Evolutionary conservation across 116 monocot species (phyloP), one percentile per base, ranked within the genome.

Genomic region (Phalaenopsis hybrid): DNA sequence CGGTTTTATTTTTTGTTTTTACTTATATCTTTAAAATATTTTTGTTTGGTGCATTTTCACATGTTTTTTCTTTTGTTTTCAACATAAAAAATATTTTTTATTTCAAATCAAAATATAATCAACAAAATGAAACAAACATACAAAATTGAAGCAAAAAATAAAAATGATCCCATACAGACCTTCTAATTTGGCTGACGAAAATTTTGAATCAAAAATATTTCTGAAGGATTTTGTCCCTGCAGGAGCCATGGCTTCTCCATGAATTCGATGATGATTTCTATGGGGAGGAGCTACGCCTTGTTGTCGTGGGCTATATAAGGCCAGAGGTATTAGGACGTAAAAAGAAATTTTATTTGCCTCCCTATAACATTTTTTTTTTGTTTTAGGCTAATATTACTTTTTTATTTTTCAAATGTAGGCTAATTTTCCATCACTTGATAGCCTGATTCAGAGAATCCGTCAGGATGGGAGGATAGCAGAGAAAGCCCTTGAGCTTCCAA

Each of bases 201-300:
- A 20, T 57, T 69, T 57, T 79, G 4, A 37, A 31, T 2, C 16
- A 31, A 73, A 41, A 73, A 41, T 15, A 11, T 34, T 73, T 34
- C 72, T 73, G 16, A 37, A 15, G 10, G 17, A 17, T 31, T 20
- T 46, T 45, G 12, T 50, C 28, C n/a, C 77, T 76, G 21, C 86
- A 97, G 97, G 97, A 97, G 82, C 97, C 97, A 50, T 97, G 97
- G 94, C 63, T 97, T 82, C 88, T 97, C 33, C 97, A 97, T 86
- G 84, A 91, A 51, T 97, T 97, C 28, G 82, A 84, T 37, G 94
- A 94, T 65, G 97, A 94, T 80, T 97, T 97, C 52, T 97, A 97
- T 61, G 95, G 95, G 23, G 97, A 94, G 84, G 94, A 97, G 88
- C 84, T 97, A 16, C 90, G 86, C 45, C 91, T 97, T 79, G 89